Evolutionary conservation across 345 rosid genomes (phyloP).

Genomic region (Euphorbia lathyris): DNA sequence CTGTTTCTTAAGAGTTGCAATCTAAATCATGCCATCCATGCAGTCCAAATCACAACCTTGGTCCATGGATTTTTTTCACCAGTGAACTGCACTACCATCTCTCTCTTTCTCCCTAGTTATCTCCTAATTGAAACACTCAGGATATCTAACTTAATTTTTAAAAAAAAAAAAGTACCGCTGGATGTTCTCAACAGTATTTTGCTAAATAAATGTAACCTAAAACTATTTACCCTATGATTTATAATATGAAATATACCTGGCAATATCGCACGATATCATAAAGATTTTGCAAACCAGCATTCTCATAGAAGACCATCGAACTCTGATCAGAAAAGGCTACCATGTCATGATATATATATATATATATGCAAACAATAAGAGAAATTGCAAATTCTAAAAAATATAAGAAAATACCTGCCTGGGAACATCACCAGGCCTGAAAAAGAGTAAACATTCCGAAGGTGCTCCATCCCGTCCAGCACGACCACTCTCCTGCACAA

Average conservation of each 20-base stretch:
- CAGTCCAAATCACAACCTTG: too few relatives aligned
- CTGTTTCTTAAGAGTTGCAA: too few relatives aligned
- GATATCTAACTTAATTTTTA: not conserved
- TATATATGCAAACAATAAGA: not conserved
- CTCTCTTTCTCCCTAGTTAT: not conserved
- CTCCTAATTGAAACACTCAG: not conserved
- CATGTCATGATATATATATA: conserved; percentile 5
- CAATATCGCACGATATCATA: conserved; percentile 85
- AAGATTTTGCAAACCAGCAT: conserved; percentile 89
- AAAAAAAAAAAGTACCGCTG: not conserved
- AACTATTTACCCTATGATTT: not conserved
- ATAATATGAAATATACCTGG: conserved; percentile 51
- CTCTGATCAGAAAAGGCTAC: conserved; percentile 49
- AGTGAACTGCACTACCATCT: not conserved
- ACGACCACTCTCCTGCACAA: conserved; percentile 88
- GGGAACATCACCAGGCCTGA: conserved; percentile 84
- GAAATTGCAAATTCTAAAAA: not conserved
- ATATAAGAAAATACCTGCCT: conserved; percentile 54
- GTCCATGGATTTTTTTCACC: not conserved
- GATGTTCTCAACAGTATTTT: not conserved
- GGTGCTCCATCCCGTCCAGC: conserved; percentile 98
- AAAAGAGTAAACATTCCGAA: conserved; percentile 83
- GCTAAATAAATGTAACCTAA: not conserved
- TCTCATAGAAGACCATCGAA: conserved; percentile 96
- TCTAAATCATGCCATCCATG: too few relatives aligned